A percentile compares a stretch with the other conserved stretches of the same genome.
Conservation (phyloP, 352 stramenopile species). For the Globisporangium spiculum region DNA sequence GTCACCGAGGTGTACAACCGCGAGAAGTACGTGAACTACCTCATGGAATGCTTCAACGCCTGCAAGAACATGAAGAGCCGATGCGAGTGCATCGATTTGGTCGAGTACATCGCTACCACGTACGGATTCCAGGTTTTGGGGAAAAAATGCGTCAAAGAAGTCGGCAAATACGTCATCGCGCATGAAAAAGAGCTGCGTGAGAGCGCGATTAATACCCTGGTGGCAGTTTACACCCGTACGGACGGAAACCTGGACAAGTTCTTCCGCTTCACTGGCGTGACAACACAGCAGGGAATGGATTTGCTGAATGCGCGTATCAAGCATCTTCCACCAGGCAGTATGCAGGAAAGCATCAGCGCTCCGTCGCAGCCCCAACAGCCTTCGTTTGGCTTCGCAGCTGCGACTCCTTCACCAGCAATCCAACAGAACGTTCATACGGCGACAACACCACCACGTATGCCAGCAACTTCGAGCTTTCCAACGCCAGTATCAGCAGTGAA, state of each 20-base stretch:
- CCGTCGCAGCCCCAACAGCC: constrained; percentile 14
- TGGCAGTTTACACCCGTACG: constrained; percentile 66
- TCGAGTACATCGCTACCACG: constrained; percentile 70
- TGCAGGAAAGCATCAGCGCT: constrained; percentile 21
- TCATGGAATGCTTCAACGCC: constrained; percentile 80
- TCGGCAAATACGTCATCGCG: constrained; percentile 71
- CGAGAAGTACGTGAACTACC: constrained; percentile 72
- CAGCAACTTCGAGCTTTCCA: constrained; percentile 10
- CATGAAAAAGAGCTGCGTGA: constrained; percentile 85
- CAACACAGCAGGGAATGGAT: constrained; percentile 79
- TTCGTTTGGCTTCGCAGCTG: constrained; percentile 24
- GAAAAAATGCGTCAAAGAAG: constrained; percentile 75
- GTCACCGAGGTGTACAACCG: constrained; percentile 73
- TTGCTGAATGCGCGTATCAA: constrained; percentile 73
- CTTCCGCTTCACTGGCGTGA: constrained; percentile 69
- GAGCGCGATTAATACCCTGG: constrained; percentile 63
- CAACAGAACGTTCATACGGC: constrained; percentile 11
- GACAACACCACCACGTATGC: constrained; percentile 21
- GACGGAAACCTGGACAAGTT: constrained; percentile 77
- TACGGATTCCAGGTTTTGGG: constrained; percentile 64
- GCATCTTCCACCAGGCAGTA: constrained; percentile 50
- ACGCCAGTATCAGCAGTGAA: constrained; percentile 33
- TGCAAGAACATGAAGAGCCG: constrained; percentile 88
- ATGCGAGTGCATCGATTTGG: constrained; percentile 79
- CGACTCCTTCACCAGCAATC: constrained; percentile 10